These are phyloP conservation scores for Fistulifera pelliculosa DNA, from an alignment of 108 stramenopile species.

Conservation along the genomic window DNA sequence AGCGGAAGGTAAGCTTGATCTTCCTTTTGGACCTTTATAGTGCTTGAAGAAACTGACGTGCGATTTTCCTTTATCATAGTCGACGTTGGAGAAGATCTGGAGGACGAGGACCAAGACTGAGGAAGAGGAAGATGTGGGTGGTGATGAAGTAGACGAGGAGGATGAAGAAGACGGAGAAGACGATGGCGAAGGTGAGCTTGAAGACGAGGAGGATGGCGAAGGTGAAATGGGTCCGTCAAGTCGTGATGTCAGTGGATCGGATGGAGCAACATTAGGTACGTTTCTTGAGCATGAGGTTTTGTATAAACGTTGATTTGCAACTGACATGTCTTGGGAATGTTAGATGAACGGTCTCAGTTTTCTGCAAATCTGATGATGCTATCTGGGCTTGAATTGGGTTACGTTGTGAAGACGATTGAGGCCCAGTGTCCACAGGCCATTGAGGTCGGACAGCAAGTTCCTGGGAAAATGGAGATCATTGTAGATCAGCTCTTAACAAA, in stretches of 20 bases:
- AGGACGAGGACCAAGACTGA: constrained; percentile 9
- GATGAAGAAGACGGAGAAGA: constrained; percentile 7
- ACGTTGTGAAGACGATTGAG: constrained; percentile 76
- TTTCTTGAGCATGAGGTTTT: not conserved
- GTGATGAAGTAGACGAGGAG: not conserved
- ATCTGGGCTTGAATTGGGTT: constrained; percentile 76
- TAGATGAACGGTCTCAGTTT: constrained; percentile 74
- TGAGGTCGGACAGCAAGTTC: constrained; percentile 5
- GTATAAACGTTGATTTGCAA: constrained; percentile 2
- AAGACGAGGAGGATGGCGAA: constrained; percentile 8
- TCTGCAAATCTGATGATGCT: constrained; percentile 73
- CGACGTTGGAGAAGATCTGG: constrained; percentile 16
- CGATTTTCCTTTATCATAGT: not conserved
- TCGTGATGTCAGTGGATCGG: not conserved
- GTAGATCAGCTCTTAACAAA: constrained; percentile 5
- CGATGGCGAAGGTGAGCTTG: constrained; percentile 1
- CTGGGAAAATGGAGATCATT: constrained; percentile 3
- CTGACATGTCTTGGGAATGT: constrained; percentile 20
- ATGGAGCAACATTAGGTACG: constrained; percentile 10
- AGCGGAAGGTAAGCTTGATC: constrained; percentile 44
- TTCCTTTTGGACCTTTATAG: constrained; percentile 10
- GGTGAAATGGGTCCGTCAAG: not conserved
- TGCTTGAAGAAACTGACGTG: not conserved
- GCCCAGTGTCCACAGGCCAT: constrained; percentile 77
- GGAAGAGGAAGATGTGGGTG: not conserved